Percentiles rank a stretch among this genome's conserved stretches.
These are phyloP conservation scores for Solanum piurae DNA, from an alignment of 257 asterid species.

Conservation along the genomic window DNA sequence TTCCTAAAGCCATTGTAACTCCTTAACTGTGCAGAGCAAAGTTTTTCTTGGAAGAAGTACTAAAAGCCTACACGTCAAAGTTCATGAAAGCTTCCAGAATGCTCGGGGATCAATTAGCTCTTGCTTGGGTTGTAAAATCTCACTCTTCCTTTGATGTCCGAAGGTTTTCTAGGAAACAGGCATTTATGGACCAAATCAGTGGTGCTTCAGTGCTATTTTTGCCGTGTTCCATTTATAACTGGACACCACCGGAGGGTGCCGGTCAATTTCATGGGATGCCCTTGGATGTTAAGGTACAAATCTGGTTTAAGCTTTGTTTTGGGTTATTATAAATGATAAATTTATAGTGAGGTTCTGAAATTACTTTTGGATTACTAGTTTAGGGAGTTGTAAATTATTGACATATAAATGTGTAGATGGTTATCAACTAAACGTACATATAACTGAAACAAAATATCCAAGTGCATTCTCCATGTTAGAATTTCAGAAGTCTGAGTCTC, in stretches of 20 bases:
- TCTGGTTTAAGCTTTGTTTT: background rate
- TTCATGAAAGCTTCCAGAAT: conserved; percentile 85
- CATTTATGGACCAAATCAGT: conserved; percentile 42
- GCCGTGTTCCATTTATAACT: conserved; percentile 75
- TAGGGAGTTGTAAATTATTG: background rate
- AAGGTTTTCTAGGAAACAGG: conserved; percentile 49
- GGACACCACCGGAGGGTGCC: conserved; percentile 99
- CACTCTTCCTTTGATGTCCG: conserved; percentile 37
- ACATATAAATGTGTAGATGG: background rate
- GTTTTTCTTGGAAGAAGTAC: conserved; percentile 58
- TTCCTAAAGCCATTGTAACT: background rate
- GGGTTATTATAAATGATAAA: background rate
- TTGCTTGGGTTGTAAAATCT: conserved; percentile 73
- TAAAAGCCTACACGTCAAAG: conserved; percentile 41
- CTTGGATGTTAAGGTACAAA: conserved; percentile 79
- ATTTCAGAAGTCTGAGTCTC: background rate
- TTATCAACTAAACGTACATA: background rate
- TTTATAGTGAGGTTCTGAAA: background rate
- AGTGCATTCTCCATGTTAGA: background rate
- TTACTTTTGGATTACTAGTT: background rate
- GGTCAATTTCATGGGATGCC: conserved; percentile 99
- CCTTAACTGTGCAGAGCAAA: conserved; percentile 43
- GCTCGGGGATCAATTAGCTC: conserved; percentile 98
- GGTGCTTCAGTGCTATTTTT: conserved; percentile 66
- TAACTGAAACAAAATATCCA: background rate